These are phyloP conservation scores for Anastatica hierochuntica DNA, from an alignment of 345 rosid genomes.

Conservation along the genomic window DNA sequence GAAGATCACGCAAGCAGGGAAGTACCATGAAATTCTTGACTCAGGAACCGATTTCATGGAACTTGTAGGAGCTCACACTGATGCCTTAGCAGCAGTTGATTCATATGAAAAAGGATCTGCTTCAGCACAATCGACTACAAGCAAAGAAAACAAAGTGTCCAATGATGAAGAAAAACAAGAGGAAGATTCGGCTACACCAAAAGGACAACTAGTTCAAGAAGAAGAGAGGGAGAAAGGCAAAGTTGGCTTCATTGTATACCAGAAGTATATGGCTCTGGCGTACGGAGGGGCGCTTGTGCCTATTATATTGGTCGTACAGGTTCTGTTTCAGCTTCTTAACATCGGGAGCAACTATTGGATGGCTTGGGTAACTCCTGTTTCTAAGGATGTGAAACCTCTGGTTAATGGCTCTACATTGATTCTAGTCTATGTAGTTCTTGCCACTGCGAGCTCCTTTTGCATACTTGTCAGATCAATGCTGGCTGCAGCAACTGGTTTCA, in stretches of 20 bases:
- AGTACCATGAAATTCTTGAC: conserved; percentile 42
- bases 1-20: conserved; percentile 59
- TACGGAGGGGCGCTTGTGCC: conserved; percentile 69
- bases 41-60: conserved; percentile 50
- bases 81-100: conserved; percentile 24
- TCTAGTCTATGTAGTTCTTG: conserved; percentile 40
- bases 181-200: conserved; percentile 27
- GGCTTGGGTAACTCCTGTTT: conserved; percentile 63
- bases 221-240: conserved; percentile 74
- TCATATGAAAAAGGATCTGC: conserved; percentile 42
- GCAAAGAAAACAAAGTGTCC: conserved; percentile 22
- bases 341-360: conserved; percentile 82
- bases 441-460: conserved; percentile 46
- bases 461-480: conserved; percentile 40
- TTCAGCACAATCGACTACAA: conserved; percentile 16
- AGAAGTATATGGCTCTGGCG: conserved; percentile 54
- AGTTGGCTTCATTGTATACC: conserved; percentile 53
- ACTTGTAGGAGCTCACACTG: conserved; percentile 58
- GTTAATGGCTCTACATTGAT: conserved; percentile 36
- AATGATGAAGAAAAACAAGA: conserved; percentile 18
- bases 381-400: conserved; percentile 32
- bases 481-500: conserved; percentile 42
- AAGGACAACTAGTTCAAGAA: conserved; percentile 57
- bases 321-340: conserved; percentile 53
- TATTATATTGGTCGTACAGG: conserved; percentile 41